Conservation (phyloP, 192 early-diverging fungal genomes). For the Diversispora epigaea region DNA sequence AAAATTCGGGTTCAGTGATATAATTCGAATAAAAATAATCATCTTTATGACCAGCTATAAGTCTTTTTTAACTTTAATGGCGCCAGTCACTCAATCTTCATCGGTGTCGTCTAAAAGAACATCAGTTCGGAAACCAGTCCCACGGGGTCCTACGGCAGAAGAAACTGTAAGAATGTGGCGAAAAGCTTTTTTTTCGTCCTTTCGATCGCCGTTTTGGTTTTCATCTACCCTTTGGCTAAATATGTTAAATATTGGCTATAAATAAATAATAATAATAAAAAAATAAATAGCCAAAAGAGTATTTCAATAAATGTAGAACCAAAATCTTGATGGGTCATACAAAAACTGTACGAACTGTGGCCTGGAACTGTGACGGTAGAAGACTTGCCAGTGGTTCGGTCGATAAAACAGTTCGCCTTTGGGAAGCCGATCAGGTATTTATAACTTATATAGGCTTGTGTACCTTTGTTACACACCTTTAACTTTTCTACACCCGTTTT, state of each 20-base stretch:
- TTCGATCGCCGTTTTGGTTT: slow-evolving; percentile 13
- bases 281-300: slow-evolving; percentile 23
- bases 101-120: neutral
- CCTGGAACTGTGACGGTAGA: slow-evolving; percentile 71
- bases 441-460: neutral
- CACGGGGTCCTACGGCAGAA: slow-evolving; percentile 8
- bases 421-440: slow-evolving; percentile 43
- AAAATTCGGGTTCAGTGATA: no score
- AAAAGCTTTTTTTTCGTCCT: slow-evolving; percentile 14
- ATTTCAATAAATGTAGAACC: slow-evolving; percentile 23
- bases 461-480: no score
- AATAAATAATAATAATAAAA: neutral
- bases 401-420: slow-evolving; percentile 72
- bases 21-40: no score
- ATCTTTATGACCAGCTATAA: neutral
- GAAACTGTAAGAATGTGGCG: slow-evolving; percentile 16
- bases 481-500: neutral
- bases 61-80: neutral
- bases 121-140: slow-evolving; percentile 1
- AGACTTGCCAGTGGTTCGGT: slow-evolving; percentile 71
- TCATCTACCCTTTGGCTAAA: neutral
- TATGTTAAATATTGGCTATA: neutral
- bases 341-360: slow-evolving; percentile 63
- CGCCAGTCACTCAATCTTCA: neutral
- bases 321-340: slow-evolving; percentile 23